These are phyloP conservation scores for Apophysomyces trapeziformis DNA, from an alignment of 371 early-diverging fungal species.

Conservation along the genomic window DNA sequence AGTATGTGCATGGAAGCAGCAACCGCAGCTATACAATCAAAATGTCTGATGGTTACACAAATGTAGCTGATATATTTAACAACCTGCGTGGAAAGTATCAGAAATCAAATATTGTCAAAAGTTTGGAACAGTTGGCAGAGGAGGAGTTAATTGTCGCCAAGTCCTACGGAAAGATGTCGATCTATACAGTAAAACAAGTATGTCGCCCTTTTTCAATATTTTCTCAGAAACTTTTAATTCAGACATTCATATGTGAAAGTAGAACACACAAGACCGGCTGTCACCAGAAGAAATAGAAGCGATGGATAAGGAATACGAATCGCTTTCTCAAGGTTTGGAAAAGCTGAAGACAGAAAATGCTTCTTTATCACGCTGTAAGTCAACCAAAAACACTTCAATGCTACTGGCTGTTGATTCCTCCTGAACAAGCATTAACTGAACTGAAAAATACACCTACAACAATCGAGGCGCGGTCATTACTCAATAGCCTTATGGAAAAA, in stretches of 20 bases:
- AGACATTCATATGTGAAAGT: not conserved
- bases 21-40: no score
- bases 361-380: not conserved
- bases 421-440: not conserved
- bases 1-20: slow-evolving; percentile 11
- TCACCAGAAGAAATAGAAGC: not conserved
- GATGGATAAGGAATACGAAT: not conserved
- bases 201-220: no score
- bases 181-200: slow-evolving; percentile 26
- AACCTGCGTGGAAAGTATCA: slow-evolving; percentile 25
- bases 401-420: not conserved
- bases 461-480: not conserved
- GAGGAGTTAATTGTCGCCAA: slow-evolving; percentile 15
- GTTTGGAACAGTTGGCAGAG: slow-evolving; percentile 17
- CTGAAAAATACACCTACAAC: slow-evolving; percentile 19
- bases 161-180: slow-evolving; percentile 23
- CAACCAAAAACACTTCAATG: not conserved
- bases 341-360: not conserved
- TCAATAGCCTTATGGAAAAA: not conserved
- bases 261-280: not conserved
- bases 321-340: not conserved
- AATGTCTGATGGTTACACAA: not conserved
- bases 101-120: slow-evolving; percentile 18
- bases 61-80: slow-evolving; percentile 28
- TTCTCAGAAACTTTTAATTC: not conserved